phyloP scores from a whole-genome alignment of 208 protist genomes.

The Trypanosoma cruzi region DNA sequence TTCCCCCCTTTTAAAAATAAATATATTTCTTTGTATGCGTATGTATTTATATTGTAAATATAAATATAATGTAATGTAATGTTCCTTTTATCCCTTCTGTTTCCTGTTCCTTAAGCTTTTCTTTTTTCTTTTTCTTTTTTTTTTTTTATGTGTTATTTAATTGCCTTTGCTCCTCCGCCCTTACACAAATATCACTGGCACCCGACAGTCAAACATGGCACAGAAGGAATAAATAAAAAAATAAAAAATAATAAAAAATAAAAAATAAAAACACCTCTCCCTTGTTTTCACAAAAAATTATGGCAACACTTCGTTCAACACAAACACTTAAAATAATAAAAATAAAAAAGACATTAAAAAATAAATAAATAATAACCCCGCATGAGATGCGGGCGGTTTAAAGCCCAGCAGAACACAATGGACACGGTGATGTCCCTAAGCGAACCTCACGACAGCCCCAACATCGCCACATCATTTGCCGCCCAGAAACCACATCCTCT shows the following conservation, averaged over 20 bases:
- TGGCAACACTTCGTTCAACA: no score
- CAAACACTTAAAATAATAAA: not conserved
- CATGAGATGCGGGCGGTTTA: not conserved
- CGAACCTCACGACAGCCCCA: conserved; percentile 51
- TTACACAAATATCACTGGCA: not conserved
- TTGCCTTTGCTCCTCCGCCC: not conserved
- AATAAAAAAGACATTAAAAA: not conserved
- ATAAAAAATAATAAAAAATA: not conserved
- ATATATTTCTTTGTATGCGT: not conserved
- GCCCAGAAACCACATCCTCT: conserved; percentile 30
- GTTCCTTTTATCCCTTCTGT: not conserved
- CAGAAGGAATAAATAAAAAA: not conserved
- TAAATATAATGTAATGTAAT: no score
- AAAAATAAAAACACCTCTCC: not conserved
- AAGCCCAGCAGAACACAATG: conserved; percentile 25
- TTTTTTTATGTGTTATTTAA: not conserved
- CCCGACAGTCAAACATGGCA: not conserved
- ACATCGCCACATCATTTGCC: conserved; percentile 60
- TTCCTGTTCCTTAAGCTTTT: not conserved
- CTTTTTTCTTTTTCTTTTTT: not conserved
- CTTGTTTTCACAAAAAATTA: not conserved
- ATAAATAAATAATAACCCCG: not conserved
- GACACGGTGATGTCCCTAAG: conserved; percentile 44
- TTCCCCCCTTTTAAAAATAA: not conserved
- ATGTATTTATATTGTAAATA: not conserved